A percentile compares a stretch with the other conserved stretches of the same genome.
phyloP scores from a whole-genome alignment of 257 asterid species.

The Sherardia arvensis region DNA sequence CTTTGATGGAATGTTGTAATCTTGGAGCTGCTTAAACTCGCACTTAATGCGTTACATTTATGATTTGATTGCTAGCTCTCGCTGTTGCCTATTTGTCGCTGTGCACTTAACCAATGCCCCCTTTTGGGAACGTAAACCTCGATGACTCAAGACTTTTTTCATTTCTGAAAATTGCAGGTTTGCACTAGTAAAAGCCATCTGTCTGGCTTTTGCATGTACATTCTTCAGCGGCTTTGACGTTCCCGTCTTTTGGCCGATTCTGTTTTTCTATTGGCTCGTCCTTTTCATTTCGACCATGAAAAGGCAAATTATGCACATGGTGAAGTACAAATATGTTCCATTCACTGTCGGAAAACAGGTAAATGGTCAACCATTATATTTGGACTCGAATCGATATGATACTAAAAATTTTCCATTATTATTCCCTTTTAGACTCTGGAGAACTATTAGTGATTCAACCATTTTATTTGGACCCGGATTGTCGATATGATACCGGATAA shows the following conservation, averaged over 20 bases:
- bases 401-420: background rate
- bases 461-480: no score
- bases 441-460: background rate
- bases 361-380: background rate
- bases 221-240: conserved; percentile 94
- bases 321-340: conserved; percentile 86
- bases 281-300: conserved; percentile 86
- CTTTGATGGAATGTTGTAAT: background rate
- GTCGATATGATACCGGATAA: no score
- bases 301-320: conserved; percentile 98
- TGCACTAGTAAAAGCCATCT: conserved; percentile 72
- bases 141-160: background rate
- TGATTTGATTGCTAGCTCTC: background rate
- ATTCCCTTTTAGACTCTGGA: background rate
- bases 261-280: conserved; percentile 82
- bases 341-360: conserved; percentile 96
- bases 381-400: background rate
- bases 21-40: background rate
- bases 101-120: background rate
- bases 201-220: conserved; percentile 70
- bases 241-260: conserved; percentile 98
- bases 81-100: background rate
- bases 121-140: background rate
- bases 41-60: background rate
- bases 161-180: conserved; percentile 46